Conservation (phyloP, 106 monocot genomes). For the Acorus gramineus region DNA sequence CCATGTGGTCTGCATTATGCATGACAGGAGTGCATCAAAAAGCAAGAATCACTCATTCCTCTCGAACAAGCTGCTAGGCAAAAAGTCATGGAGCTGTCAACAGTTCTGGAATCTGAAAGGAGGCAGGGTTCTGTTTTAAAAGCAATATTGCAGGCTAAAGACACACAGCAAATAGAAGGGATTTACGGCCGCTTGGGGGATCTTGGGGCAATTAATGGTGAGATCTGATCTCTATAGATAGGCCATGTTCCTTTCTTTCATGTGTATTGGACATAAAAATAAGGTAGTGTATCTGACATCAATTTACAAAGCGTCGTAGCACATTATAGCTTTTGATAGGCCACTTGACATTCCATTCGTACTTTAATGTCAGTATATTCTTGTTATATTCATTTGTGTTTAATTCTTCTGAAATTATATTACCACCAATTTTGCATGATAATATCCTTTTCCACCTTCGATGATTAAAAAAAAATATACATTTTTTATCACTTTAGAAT, state of each 20-base stretch:
- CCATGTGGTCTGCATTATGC: background rate
- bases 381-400: too few species aligned
- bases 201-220: constrained; percentile 93
- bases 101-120: constrained; percentile 70
- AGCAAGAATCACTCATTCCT: constrained; percentile 78
- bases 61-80: constrained; percentile 86
- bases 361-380: too few species aligned
- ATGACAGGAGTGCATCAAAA: constrained; percentile 62
- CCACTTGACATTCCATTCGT: too few species aligned
- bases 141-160: constrained; percentile 77
- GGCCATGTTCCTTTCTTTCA: background rate
- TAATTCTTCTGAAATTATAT: too few species aligned
- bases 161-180: constrained; percentile 78
- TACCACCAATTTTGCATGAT: too few species aligned
- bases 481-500: too few species aligned
- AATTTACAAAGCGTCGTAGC: too few species aligned
- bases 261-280: background rate
- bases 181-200: constrained; percentile 97
- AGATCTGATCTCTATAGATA: constrained; percentile 3
- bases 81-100: constrained; percentile 69
- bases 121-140: constrained; percentile 82
- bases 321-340: too few species aligned
- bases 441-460: too few species aligned
- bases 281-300: too few species aligned
- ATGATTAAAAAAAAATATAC: too few species aligned